phyloP scores from a whole-genome alignment of 495 filamentous ascomycete species.

The Apodospora peruviana region DNA sequence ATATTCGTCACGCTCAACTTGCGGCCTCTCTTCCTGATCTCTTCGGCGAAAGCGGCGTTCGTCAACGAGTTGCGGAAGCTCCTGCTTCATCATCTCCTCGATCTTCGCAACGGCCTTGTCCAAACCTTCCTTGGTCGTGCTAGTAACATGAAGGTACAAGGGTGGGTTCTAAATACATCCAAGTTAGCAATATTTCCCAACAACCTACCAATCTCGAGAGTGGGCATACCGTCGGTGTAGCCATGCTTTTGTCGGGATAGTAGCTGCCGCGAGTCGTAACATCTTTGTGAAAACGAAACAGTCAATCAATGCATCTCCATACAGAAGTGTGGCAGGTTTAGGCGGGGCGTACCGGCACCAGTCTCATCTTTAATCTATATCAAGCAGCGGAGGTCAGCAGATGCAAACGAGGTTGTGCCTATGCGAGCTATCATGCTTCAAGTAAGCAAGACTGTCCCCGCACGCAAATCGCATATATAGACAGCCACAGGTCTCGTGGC shows the following conservation, averaged over 20 bases:
- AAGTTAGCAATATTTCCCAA: not conserved
- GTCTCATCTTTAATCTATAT: constrained; percentile 99
- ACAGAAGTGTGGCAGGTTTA: constrained; percentile 30
- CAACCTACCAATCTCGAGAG: not conserved
- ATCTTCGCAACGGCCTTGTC: constrained; percentile 82
- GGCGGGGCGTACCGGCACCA: constrained; percentile 94
- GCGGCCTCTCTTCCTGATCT: constrained; percentile 70
- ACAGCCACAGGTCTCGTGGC: constrained; percentile 30
- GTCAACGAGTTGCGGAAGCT: constrained; percentile 90
- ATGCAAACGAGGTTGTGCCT: constrained; percentile 76
- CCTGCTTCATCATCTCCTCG: constrained; percentile 92
- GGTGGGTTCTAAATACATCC: constrained; percentile 71
- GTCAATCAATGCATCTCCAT: constrained; percentile 51
- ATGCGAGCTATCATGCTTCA: constrained; percentile 65
- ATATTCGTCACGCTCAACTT: constrained; percentile 90
- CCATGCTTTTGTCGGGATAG: constrained; percentile 96
- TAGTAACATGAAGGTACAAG: constrained; percentile 90
- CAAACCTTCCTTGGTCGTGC: constrained; percentile 84
- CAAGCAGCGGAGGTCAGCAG: constrained; percentile 94
- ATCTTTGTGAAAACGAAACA: constrained; percentile 69
- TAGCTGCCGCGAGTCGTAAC: constrained; percentile 96
- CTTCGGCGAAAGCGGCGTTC: constrained; percentile 88
- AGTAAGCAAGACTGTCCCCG: constrained; percentile 80
- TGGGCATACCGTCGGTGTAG: constrained; percentile 68
- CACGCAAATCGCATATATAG: constrained; percentile 34